Base-by-base conservation (phyloP, 768 basidiomycete species). In the Trametes cinnabarina region DNA sequence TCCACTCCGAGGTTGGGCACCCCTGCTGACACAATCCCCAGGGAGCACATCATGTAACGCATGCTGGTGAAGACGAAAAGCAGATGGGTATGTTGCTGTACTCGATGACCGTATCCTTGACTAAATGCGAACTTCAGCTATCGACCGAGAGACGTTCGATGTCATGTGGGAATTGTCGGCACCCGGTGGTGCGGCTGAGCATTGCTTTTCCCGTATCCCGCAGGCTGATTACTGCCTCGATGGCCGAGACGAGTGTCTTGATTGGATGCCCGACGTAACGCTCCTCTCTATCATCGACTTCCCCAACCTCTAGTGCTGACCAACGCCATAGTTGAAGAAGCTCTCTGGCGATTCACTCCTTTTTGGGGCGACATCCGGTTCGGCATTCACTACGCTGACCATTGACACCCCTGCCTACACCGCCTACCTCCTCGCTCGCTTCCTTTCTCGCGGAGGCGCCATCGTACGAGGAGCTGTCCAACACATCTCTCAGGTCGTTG, bases 11-110 rank as follows among this genome's bases (percentile, higher is more conserved):
- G 4, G 15, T 17, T 4, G 3, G 23, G n/a, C 11, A 12, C 17
- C 17, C 14, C 10, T 10, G 22, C 30, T 43, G 12, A 25, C 20
- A 7, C 30, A 3, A 25, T 51, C 44, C n/a, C 22, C 47, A 93
- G 91, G 91, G 90, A 34, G 92, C 88, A 9, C 88, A 92, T 61
- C 87, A 91, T 76, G 83, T 92, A 44, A 84, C 82, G 44, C 78
- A 78, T 15, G 79, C 80, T 3, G 76, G 73, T 10, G 74, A 77
- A 12, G 82, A 86, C 57, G 71, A 69, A 3, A 73, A 74, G n/a
- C 80, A 85, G 63, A 81, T 81, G 64, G 74, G 89, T 87, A 50
- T 59, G n/a, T 22, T 37, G 12, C 19, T 3, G 30, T 44, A 1
- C 10, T 49, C 15, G 5, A 23, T 5, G 8, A 14, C 43, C 22